Conservation (phyloP, 148 eudicot species). For the Polygonum maritimum region DNA sequence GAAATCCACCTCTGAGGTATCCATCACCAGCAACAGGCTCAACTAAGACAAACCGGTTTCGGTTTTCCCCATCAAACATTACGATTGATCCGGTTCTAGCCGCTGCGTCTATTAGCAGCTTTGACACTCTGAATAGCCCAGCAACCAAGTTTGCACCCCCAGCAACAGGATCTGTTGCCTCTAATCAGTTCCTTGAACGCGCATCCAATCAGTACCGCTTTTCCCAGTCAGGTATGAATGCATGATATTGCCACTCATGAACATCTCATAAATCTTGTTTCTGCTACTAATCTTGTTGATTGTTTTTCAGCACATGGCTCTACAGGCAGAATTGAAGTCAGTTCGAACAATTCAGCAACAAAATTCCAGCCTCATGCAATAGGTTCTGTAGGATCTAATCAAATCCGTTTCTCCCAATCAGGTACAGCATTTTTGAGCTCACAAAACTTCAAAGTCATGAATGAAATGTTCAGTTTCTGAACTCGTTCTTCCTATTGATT, state of each 20-base stretch:
- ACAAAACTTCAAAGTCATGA: neutral
- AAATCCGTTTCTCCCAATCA: conserved; percentile 6
- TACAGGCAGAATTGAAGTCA: neutral
- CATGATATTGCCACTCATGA: too few relatives aligned
- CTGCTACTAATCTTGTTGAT: neutral
- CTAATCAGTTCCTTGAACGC: neutral
- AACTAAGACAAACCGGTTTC: neutral
- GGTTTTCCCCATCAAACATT: neutral
- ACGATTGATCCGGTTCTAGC: neutral
- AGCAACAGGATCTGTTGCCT: neutral
- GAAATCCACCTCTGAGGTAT: neutral
- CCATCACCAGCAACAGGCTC: conserved; percentile 1
- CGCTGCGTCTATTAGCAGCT: neutral
- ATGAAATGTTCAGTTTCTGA: neutral
- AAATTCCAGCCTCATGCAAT: neutral
- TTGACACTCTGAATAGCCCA: neutral
- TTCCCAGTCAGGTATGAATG: neutral
- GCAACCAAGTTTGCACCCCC: neutral
- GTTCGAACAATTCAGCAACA: neutral
- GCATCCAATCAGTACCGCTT: neutral
- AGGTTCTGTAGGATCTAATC: neutral
- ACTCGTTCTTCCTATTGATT: neutral
- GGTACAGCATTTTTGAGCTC: neutral
- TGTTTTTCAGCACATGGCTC: neutral
- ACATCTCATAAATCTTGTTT: neutral